Conservation (phyloP, 352 stramenopile genomes). For the Globisporangium apiculatum region DNA sequence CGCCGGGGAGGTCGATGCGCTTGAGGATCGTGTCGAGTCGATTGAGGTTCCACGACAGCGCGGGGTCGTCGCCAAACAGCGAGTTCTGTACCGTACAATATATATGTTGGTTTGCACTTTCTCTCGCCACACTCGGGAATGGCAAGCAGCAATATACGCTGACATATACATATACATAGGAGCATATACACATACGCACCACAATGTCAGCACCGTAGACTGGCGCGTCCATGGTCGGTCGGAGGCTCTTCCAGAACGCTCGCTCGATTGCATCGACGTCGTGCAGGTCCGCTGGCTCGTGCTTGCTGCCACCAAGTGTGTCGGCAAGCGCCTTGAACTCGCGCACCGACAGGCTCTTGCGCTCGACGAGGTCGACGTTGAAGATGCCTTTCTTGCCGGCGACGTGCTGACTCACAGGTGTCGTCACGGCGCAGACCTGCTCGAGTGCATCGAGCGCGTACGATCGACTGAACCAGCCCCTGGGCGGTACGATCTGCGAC, state of each 20-base stretch:
- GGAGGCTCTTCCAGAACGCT: conserved; percentile 85
- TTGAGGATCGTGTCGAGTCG: conserved; percentile 83
- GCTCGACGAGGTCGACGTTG: conserved; percentile 87
- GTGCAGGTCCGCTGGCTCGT: conserved; percentile 9
- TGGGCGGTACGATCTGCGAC: conserved; percentile 51
- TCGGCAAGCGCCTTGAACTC: conserved; percentile 59
- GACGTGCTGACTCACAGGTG: conserved; percentile 80
- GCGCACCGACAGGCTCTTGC: conserved; percentile 51
- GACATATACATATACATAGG: not conserved
- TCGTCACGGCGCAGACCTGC: conserved; percentile 29
- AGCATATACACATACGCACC: conserved; percentile 17
- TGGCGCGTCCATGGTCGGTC: conserved; percentile 79
- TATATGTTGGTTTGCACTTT: not conserved
- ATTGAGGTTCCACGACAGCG: conserved; percentile 84
- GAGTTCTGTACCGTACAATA: conserved; percentile 33
- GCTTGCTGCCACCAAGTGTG: conserved; percentile 20
- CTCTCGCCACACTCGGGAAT: too few species aligned
- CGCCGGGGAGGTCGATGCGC: conserved; percentile 67
- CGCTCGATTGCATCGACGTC: conserved; percentile 60
- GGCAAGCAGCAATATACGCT: too few species aligned
- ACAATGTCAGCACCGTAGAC: conserved; percentile 90
- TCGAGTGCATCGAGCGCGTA: conserved; percentile 52
- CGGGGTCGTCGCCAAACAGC: conserved; percentile 69
- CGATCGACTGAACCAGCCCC: conserved; percentile 66
- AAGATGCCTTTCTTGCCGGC: conserved; percentile 88